Base-by-base conservation (phyloP, 176 grass and related monocot genomes). In the Rhynchospora tenuis region DNA sequence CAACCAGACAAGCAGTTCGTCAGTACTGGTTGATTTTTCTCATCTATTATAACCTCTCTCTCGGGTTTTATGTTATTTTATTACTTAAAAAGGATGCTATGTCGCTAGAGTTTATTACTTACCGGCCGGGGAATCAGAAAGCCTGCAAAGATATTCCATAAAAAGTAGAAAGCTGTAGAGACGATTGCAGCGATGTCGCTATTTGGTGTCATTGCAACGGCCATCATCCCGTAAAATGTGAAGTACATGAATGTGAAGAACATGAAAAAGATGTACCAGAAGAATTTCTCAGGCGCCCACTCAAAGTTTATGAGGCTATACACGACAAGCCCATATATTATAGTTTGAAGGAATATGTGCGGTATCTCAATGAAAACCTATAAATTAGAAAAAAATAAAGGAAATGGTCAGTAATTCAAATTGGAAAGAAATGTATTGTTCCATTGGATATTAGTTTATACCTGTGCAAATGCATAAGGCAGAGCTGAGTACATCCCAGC, bases 221-320 rank as follows among this genome's bases (percentile, higher is more conserved):
- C 90, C 95, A 98, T 98, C 95, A 98, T 98, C 4, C 95, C 95
- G 1, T 91, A 98, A 85, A 93, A 95, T 23, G 95, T 98, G 95
- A 93, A 98, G 91, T 98, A 98, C 86, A 93, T 85, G 86, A 98
- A 98, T 68, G 93, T 98, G 90, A 95, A 98, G 91, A 91, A 98
- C 95, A 98, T 93, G 84, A 98, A 98, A 83, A 94, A 98, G 26
- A 98, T 85, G 58, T 95, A 98, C 95, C 95, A 98, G 26, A 98
- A 87, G 88, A 98, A 98, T 55, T 98, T 98, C 16, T 63, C 59
- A 80, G 63, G 17, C 26, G 89, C 86, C 95, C 93, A 98, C 8
- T 98, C 92, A 51, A 91, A 95, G 14, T 82, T 83, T 66, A 98
- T 95, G 45, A 93, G 75, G 64, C 89, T 93, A 86, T 95, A 98